Base-by-base conservation (phyloP, 2,329 filamentous ascomycete genomes). In the Metarhizium rileyi region DNA sequence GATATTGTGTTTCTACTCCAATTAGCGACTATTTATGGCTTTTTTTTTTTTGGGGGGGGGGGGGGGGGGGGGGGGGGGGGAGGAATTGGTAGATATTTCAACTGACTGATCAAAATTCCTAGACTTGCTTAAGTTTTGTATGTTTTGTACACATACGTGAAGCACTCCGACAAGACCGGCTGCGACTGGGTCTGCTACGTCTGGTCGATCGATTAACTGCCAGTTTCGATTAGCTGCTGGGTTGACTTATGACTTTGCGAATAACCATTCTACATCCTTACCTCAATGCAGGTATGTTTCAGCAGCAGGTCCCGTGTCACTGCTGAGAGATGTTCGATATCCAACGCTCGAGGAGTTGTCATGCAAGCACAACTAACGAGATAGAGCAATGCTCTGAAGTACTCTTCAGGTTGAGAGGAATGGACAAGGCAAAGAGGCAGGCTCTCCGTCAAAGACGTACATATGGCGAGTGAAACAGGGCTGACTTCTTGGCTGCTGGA, bases 391-490 rank as follows among this genome's bases (percentile, higher is more conserved):
- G 77, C 55, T 3, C 56, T 54, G 47, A 81, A 71, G 16, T 74
- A 58, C 45, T 79, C 74, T 23, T 71, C 65, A 50, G 73, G 74
- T 23, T 68, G 66, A 25, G 49, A 50, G 27, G 66, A 62, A 47
- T 61, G 55, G 5, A 35, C 47, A 18, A 59, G 57, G 25, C 66
- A 64, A 33, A 62, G 56, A 8, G 64, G 59, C 16, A 74, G 55
- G 8, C 70, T 60, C 26, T 61, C 60, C 20, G 62, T 58, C 22
- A 66, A 52, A 38, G 67, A 61, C 4, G 55, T 53, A 61, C 64
- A 69, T 25, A 66, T 57, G 41, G 60, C 66, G 22, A 48, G 51
- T 7, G 55, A 50, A 45, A 66, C 41, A 4, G 47, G 36, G 20
- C 48, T 28, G 30, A 28, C 12, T 5, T 38, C 22, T 6, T 40